Percentiles rank a stretch among this genome's conserved stretches.
phyloP scores from a whole-genome alignment of 768 basidiomycete species.

The Daedalea quercina region DNA sequence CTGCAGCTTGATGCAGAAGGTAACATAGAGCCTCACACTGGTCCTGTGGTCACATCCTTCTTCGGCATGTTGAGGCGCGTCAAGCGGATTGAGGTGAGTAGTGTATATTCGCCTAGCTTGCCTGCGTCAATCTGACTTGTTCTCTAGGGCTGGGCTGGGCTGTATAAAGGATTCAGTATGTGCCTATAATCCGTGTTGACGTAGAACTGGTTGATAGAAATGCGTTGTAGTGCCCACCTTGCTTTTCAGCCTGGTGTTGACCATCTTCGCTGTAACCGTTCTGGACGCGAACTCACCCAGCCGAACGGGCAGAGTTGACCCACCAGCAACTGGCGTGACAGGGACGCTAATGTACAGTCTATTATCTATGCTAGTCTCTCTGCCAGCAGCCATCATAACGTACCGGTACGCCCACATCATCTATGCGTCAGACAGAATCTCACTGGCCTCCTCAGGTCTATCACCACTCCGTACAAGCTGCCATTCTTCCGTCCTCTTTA shows the following conservation, averaged over 20 bases:
- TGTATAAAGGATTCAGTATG: constrained; percentile 77
- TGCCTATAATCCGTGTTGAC: constrained; percentile 4
- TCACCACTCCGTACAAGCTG: constrained; percentile 77
- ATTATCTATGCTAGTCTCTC: constrained; percentile 55
- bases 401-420: constrained; percentile 47
- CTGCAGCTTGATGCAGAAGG: constrained; percentile 76
- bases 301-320: constrained; percentile 53
- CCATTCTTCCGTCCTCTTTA: constrained; percentile 51
- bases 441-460: constrained; percentile 41
- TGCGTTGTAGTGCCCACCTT: constrained; percentile 38
- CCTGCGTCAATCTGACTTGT: background rate
- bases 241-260: constrained; percentile 46
- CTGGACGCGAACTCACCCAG: constrained; percentile 52
- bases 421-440: background rate
- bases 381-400: constrained; percentile 68
- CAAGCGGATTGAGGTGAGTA: constrained; percentile 60
- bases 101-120: background rate
- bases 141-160: constrained; percentile 55
- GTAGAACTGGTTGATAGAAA: background rate
- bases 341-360: constrained; percentile 61
- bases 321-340: constrained; percentile 52
- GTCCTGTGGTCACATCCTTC: constrained; percentile 69
- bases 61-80: constrained; percentile 70
- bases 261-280: constrained; percentile 49
- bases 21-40: constrained; percentile 64